Percentiles rank a stretch among this genome's conserved stretches.
Evolutionary conservation across 225 moss, liverwort and hornwort species (phyloP).

Genomic region (Sphagnum contortum): DNA sequence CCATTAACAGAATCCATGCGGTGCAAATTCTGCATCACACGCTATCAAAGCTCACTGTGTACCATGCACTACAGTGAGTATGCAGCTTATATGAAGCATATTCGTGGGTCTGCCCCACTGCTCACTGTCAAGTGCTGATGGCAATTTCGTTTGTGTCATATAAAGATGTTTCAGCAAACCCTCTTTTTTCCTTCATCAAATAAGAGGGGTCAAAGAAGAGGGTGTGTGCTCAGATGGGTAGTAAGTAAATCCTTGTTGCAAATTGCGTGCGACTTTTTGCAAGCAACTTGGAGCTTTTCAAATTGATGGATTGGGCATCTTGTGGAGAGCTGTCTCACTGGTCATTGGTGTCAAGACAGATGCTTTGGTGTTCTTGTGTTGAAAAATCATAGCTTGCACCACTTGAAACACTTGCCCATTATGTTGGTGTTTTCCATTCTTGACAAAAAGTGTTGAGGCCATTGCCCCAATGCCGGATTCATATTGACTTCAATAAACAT

Average conservation of each 20-base stretch:
- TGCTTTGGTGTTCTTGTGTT: slow-evolving; percentile 7
- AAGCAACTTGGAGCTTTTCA: slow-evolving; percentile 6
- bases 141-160: no score
- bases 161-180: slow-evolving; percentile 8
- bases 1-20: slow-evolving; percentile 84
- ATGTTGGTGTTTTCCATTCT: slow-evolving; percentile 45
- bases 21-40: slow-evolving; percentile 90
- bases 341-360: slow-evolving; percentile 14
- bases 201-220: slow-evolving; percentile 4
- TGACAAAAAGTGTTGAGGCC: slow-evolving; percentile 25
- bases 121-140: slow-evolving; percentile 78
- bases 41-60: slow-evolving; percentile 94
- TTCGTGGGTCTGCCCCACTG: slow-evolving; percentile 67
- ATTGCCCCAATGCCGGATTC: slow-evolving; percentile 40
- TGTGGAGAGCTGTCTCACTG: slow-evolving; percentile 25
- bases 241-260: not conserved
- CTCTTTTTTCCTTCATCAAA: slow-evolving; percentile 2
- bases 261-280: slow-evolving; percentile 11
- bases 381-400: slow-evolving; percentile 4
- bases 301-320: slow-evolving; percentile 21
- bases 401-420: slow-evolving; percentile 18
- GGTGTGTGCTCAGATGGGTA: not conserved
- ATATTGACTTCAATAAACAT: slow-evolving; percentile 42
- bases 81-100: slow-evolving; percentile 80
- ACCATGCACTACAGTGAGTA: slow-evolving; percentile 99